Base-by-base conservation (phyloP, 345 rosid species). In the Aethionema arabicum region DNA sequence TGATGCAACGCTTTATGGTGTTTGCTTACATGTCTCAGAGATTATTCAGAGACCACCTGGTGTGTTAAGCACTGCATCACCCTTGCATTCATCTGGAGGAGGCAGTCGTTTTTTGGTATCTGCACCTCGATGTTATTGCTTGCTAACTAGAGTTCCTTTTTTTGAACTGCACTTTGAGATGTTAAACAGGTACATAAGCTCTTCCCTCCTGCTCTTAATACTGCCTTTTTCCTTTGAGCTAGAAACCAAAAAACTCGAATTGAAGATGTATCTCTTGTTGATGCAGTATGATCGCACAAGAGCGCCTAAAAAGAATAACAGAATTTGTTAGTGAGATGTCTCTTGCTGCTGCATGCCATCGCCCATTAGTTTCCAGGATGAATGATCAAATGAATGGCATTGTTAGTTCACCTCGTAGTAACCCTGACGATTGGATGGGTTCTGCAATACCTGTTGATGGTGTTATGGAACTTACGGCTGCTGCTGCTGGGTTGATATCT, bases 71-170 rank as follows among this genome's bases (percentile, higher is more conserved):
- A 72, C 71, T 63, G 72, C 81, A 13, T 80, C 91, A 45, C 84
- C 91, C 44, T 72, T 79, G 74, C 68, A 72, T 38, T 69, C 65
- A 54, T 61, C 86, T 61, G 85, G 84, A 72, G 79, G 79, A 70
- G 73, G 80, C 72, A 74, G 83, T 71, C 90, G 80, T 53, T 85
- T 81, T 90, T 72, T 93, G 72, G 87, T 85, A 73, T 85, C 99
- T 71, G 99, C 97, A 5, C 99, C 95, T 74, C 99, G 99, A 63
- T 93, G 99, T 77, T 93, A 93, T 66, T 93, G 99, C 75, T 40
- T 93, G 78, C 78, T 93, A 47, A 87, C 99, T 15, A 82, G 88
- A 80, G 87, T 83, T 68, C 99, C 97, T 33, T 93, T 90, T 82
- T 93, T 93, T 75, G 96, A 90, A 79, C 72, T 93, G 56, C 99